Evolutionary conservation across 805 yeast genomes (phyloP).

Genomic region (Candida sphagnicola): DNA sequence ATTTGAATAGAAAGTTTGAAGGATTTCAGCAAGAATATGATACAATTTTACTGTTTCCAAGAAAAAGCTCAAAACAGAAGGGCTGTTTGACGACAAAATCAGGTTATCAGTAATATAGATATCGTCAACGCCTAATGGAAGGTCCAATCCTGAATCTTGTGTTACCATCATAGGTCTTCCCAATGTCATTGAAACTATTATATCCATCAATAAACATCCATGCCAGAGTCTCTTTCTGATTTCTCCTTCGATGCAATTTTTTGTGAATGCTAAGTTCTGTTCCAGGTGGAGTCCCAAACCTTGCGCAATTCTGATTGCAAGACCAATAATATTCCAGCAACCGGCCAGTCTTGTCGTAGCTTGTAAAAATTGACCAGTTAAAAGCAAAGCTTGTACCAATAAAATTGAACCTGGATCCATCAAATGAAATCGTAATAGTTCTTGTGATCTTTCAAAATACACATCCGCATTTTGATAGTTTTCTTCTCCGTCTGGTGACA

Average conservation of each 20-base stretch:
- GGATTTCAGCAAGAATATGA: conserved; percentile 15
- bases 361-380: conserved; percentile 20
- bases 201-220: conserved; percentile 21
- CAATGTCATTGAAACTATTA: conserved; percentile 19
- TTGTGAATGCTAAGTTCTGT: conserved; percentile 3
- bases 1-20: conserved; percentile 9
- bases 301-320: conserved; percentile 10
- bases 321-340: conserved; percentile 14
- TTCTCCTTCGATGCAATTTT: conserved; percentile 14
- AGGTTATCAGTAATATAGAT: conserved; percentile 11
- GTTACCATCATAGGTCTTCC: conserved; percentile 21
- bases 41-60: conserved; percentile 13
- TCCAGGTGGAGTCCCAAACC: conserved; percentile 11
- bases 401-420: conserved; percentile 18
- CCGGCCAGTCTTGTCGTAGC: conserved; percentile 18
- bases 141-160: conserved; percentile 9
- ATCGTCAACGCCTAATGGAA: conserved; percentile 17
- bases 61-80: conserved; percentile 15
- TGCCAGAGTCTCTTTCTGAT: conserved; percentile 21
- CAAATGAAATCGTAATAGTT: conserved; percentile 14
- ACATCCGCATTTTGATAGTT: conserved; percentile 9
- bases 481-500: conserved; percentile 7
- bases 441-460: conserved; percentile 17
- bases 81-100: conserved; percentile 8
- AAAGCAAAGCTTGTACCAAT: conserved; percentile 18